Evolutionary conservation across 73 alveolate species (phyloP).

Genomic region (Paramecium octaurelia): DNA sequence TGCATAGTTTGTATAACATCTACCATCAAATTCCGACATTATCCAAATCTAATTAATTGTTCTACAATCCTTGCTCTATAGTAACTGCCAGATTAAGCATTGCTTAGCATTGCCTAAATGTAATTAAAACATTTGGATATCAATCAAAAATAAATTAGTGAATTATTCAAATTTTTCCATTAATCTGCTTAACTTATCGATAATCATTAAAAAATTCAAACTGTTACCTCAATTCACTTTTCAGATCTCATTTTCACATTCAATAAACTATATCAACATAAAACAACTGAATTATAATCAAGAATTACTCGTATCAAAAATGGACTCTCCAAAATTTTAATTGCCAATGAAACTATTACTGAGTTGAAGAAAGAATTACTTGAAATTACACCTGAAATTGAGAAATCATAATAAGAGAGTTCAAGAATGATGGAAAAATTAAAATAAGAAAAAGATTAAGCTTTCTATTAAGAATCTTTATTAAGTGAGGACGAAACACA

Average conservation of each 20-base stretch:
- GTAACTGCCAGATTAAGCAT: conserved; percentile 89
- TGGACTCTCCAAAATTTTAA: conserved; percentile 91
- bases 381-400: conserved; percentile 94
- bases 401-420: conserved; percentile 91
- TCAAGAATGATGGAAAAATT: conserved; percentile 87
- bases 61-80: conserved; percentile 95
- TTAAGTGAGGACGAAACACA: conserved; percentile 42
- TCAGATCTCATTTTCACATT: conserved; percentile 89
- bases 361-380: conserved; percentile 85
- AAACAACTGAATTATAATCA: conserved; percentile 83
- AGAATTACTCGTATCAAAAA: conserved; percentile 81
- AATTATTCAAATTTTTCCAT: conserved; percentile 71
- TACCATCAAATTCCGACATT: conserved; percentile 95
- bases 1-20: conserved; percentile 96
- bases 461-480: conserved; percentile 38
- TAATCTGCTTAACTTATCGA: conserved; percentile 61
- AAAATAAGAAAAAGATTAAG: conserved; percentile 90
- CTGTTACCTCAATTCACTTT: conserved; percentile 93
- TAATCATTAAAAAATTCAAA: conserved; percentile 18
- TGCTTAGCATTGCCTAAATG: conserved; percentile 2
- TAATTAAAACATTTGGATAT: conserved; percentile 3
- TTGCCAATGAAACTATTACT: conserved; percentile 92
- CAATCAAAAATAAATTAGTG: not conserved
- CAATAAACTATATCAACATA: conserved; percentile 75
- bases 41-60: conserved; percentile 98